Conservation (phyloP, 1,139 yeast genomes). For the Diutina neorugosa region DNA sequence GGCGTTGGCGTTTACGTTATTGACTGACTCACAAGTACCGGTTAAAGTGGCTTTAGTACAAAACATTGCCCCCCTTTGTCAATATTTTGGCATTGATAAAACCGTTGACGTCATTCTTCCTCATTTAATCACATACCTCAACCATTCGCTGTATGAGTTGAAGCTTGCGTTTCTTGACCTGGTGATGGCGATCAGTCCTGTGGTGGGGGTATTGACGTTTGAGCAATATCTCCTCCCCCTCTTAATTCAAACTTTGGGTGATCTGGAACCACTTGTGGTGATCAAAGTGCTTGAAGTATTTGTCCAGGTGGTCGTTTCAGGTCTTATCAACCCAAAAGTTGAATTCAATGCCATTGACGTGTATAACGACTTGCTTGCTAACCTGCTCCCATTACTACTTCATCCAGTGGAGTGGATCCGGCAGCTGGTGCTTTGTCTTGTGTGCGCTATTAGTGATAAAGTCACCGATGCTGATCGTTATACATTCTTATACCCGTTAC, state of each 20-base stretch:
- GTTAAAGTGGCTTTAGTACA: conserved; percentile 62
- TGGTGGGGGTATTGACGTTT: conserved; percentile 68
- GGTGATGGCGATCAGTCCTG: conserved; percentile 69
- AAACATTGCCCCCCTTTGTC: conserved; percentile 63
- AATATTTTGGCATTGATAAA: conserved; percentile 75
- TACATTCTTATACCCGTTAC: conserved; percentile 71
- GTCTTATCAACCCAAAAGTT: conserved; percentile 23
- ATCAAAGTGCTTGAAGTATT: conserved; percentile 65
- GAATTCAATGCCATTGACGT: conserved; percentile 31
- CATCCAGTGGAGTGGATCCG: conserved; percentile 89
- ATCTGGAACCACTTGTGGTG: conserved; percentile 74
- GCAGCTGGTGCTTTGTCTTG: conserved; percentile 49
- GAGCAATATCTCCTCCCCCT: conserved; percentile 85
- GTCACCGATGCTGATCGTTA: conserved; percentile 67
- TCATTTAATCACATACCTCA: conserved; percentile 82
- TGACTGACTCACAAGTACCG: conserved; percentile 56
- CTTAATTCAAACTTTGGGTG: conserved; percentile 69
- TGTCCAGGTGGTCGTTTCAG: conserved; percentile 20
- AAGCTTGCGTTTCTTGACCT: conserved; percentile 62
- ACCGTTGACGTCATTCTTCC: conserved; percentile 83
- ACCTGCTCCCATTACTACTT: conserved; percentile 29
- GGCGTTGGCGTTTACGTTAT: conserved; percentile 19
- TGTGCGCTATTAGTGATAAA: conserved; percentile 50
- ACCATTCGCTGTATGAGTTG: conserved; percentile 61
- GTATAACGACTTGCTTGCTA: conserved; percentile 24